phyloP scores from a whole-genome alignment of 1,284 basidiomycete genomes.

The Chiua sp. region DNA sequence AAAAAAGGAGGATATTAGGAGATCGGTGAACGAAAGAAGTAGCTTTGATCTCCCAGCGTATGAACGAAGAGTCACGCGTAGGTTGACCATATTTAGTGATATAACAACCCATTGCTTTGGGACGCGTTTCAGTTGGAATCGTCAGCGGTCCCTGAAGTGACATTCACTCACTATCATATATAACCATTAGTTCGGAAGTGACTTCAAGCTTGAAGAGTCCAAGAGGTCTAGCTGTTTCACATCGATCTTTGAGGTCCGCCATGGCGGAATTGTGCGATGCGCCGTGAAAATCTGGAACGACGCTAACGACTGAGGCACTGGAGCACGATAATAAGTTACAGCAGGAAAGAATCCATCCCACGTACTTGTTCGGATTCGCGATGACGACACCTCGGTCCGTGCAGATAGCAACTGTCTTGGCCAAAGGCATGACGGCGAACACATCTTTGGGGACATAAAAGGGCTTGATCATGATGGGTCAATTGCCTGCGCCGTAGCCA shows the following conservation, averaged over 20 bases:
- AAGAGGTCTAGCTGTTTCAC: conserved; percentile 63
- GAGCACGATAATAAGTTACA: conserved; percentile 6
- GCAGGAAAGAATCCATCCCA: background rate
- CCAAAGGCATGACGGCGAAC: conserved; percentile 59
- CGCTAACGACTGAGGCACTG: conserved; percentile 47
- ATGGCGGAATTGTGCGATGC: conserved; percentile 48
- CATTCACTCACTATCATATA: conserved; percentile 69
- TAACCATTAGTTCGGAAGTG: conserved; percentile 62
- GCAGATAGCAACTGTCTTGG: conserved; percentile 67
- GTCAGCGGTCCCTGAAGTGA: no score
- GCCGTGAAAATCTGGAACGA: conserved; percentile 68
- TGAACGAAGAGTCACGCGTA: conserved; percentile 60
- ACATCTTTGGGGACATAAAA: conserved; percentile 73
- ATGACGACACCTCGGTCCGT: conserved; percentile 68
- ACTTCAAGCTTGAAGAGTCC: conserved; percentile 66
- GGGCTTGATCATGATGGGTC: conserved; percentile 45
- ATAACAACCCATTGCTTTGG: conserved; percentile 68
- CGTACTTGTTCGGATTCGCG: conserved; percentile 67
- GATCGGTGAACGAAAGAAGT: conserved; percentile 62
- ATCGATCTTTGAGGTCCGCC: conserved; percentile 60
- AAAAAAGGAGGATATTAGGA: conserved; percentile 71
- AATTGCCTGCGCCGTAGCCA: background rate
- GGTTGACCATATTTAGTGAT: conserved; percentile 72
- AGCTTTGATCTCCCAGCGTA: conserved; percentile 78
- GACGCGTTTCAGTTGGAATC: background rate